These are phyloP conservation scores for Scheffersomyces quercinus DNA, from an alignment of 1,139 yeast species.

Conservation along the genomic window DNA sequence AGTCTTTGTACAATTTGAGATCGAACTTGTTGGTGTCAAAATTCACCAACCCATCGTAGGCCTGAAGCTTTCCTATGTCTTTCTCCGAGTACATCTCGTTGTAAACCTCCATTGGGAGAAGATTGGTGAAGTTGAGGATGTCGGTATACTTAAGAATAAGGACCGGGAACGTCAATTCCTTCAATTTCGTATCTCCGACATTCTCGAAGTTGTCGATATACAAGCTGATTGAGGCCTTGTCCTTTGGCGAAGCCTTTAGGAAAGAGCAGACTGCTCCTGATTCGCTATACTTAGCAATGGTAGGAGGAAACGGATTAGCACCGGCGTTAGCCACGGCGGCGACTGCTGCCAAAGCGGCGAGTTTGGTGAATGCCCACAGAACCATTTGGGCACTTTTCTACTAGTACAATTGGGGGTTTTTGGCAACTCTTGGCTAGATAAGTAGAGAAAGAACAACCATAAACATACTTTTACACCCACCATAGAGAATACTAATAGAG, in stretches of 20 bases:
- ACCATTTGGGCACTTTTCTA: too few species aligned
- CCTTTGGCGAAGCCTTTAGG: too few species aligned
- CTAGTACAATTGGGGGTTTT: too few species aligned
- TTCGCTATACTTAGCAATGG: not conserved
- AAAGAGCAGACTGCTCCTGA: not conserved
- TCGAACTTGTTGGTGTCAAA: constrained; percentile 5
- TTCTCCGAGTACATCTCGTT: constrained; percentile 8
- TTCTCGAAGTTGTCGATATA: not conserved
- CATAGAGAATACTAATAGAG: too few species aligned
- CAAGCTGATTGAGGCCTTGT: not conserved
- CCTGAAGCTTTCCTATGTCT: constrained; percentile 6
- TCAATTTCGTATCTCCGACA: too few species aligned
- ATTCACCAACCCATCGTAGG: constrained; percentile 15
- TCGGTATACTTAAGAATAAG: constrained; percentile 28
- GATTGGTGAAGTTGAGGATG: constrained; percentile 20
- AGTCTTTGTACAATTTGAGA: constrained; percentile 3
- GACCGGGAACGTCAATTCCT: constrained; percentile 18
- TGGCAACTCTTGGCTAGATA: too few species aligned
- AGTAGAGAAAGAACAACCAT: too few species aligned
- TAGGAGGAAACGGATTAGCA: not conserved
- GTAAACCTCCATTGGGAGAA: constrained; percentile 22
- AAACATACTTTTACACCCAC: too few species aligned
- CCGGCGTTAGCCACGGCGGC: not conserved
- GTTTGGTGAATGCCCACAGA: too few species aligned
- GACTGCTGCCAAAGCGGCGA: not conserved